Base-by-base conservation (phyloP, 768 basidiomycete genomes). In the Suillus clintonianus region DNA sequence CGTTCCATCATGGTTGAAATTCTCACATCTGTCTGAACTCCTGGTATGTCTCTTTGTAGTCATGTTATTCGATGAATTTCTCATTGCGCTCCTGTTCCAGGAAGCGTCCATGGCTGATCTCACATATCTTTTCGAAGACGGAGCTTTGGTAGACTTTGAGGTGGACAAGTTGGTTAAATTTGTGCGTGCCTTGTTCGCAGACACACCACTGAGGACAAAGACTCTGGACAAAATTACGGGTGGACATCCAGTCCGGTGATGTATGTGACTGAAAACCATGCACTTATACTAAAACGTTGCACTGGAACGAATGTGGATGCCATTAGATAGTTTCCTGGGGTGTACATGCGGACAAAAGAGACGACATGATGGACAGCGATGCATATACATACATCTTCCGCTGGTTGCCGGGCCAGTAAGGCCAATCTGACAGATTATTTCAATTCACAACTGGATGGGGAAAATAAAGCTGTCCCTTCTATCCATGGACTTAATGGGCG, bases 1-100 rank as follows among this genome's bases (percentile, higher is more conserved):
- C 66, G 92, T 96, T n/a, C 91, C 93, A 2, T 89, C 87, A 14
- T 98, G 96, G 96, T 81, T 97, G 69, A 97, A 97, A 75, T 97
- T 93, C 75, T 94, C 91, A 22, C 97, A 98, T 75, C 82, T 97
- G 5, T 93, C 93, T 2, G 95, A 97, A 74, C 83, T 98, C 14
- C 74, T 98, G 82, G 95, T 95, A 64, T 53, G 91, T 82, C 32
- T 11, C 34, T 24, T 50, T 10, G 55, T 36, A 17, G 32, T 48
- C 32, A 42, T 43, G 15, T 37, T n/a, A 24, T 64, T 41, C 22
- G 61, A 45, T 22, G 15, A 39, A 24, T 60, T 39, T 27, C 17
- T 37, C 22, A 36, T 27, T 11, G 68, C 19, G 39, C 61, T 59
- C 56, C 63, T 45, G 53, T 37, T 75, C 57, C 68, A 95, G 94